Evolutionary conservation across 169 alveolate genomes (phyloP).

Genomic region (Eimeria maxima): DNA sequence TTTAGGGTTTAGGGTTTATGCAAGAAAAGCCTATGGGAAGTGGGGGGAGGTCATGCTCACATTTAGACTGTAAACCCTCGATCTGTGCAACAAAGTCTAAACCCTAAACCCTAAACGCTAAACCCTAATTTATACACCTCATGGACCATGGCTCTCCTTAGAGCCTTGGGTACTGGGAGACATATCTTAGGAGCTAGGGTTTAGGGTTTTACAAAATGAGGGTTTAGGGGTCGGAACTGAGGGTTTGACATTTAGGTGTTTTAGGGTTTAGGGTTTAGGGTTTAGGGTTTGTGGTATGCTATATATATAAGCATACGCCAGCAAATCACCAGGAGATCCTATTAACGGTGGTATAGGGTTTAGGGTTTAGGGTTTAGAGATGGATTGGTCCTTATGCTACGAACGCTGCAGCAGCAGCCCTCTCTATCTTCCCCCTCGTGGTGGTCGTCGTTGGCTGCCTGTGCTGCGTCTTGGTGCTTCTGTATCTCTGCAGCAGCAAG

Average conservation of each 20-base stretch:
- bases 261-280: not conserved
- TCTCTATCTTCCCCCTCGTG: not conserved
- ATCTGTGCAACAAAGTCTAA: too few species aligned
- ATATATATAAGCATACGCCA: too few species aligned
- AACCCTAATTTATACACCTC: not conserved
- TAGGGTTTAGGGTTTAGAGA: not conserved
- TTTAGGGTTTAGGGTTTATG: not conserved
- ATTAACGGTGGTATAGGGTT: not conserved
- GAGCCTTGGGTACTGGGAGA: too few species aligned
- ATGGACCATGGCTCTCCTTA: too few species aligned
- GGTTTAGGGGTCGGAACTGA: not conserved
- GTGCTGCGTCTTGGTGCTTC: slow-evolving; percentile 1
- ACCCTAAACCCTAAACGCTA: not conserved
- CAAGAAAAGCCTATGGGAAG: not conserved
- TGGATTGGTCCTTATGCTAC: not conserved
- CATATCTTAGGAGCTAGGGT: not conserved
- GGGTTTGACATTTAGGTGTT: too few species aligned
- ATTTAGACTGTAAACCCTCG: not conserved
- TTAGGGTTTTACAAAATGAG: not conserved
- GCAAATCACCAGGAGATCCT: too few species aligned
- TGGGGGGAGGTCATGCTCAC: not conserved
- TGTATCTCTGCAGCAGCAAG: slow-evolving; percentile 9
- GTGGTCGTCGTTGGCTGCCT: slow-evolving; percentile 7
- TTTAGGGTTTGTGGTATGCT: not conserved
- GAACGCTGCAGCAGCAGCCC: slow-evolving; percentile 31